These are phyloP conservation scores for Talaromyces sp. DNA, from an alignment of 2,329 filamentous ascomycete genomes.

Conservation along the genomic window DNA sequence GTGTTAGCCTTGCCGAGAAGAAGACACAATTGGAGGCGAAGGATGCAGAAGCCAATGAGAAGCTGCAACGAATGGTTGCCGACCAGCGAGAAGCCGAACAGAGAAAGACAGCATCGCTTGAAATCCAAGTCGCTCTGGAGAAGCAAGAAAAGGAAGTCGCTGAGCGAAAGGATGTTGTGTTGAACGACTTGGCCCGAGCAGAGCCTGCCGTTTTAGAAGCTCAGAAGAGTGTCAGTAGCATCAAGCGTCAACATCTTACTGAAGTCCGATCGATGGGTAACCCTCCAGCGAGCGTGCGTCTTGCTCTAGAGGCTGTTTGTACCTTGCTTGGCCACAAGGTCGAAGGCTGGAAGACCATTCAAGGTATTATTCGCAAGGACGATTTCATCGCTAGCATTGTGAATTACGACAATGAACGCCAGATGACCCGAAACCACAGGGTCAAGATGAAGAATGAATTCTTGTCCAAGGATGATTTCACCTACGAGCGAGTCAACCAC, in stretches of 20 bases:
- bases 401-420: slow-evolving; percentile 89
- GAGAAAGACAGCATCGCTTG: slow-evolving; percentile 78
- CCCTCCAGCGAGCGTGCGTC: slow-evolving; percentile 82
- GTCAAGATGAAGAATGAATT: slow-evolving; percentile 91
- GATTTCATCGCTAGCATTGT: slow-evolving; percentile 98
- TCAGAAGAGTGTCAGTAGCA: slow-evolving; percentile 94
- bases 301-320: slow-evolving; percentile 94
- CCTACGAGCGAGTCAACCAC: slow-evolving; percentile 91
- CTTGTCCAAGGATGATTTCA: slow-evolving; percentile 90
- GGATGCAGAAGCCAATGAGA: slow-evolving; percentile 93
- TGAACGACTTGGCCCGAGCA: slow-evolving; percentile 81
- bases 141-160: slow-evolving; percentile 87
- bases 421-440: slow-evolving; percentile 82
- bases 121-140: slow-evolving; percentile 82
- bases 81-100: slow-evolving; percentile 94
- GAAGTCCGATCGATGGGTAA: slow-evolving; percentile 97
- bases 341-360: slow-evolving; percentile 85
- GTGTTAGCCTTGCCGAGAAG: slow-evolving; percentile 87
- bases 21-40: slow-evolving; percentile 90
- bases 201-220: slow-evolving; percentile 92
- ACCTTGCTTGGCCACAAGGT: slow-evolving; percentile 88
- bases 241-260: slow-evolving; percentile 93
- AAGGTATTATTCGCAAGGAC: slow-evolving; percentile 81
- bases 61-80: slow-evolving; percentile 92
- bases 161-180: slow-evolving; percentile 73